Evolutionary conservation across 805 yeast species (phyloP).

Genomic region (Soucietia sequanensis): DNA sequence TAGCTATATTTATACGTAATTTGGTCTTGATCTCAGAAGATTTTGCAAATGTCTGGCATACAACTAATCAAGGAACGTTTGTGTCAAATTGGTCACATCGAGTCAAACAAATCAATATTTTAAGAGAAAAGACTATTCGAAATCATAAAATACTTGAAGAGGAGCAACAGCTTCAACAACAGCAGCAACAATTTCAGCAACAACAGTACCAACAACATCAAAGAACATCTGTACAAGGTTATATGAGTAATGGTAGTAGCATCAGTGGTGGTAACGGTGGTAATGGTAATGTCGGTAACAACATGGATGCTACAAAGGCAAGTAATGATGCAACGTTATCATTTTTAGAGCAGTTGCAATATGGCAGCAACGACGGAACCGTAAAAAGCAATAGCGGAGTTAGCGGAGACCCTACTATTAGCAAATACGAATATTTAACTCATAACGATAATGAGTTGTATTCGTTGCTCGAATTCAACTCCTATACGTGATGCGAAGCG

Average conservation of each 20-base stretch:
- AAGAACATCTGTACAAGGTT: constrained; percentile 1
- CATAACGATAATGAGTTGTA: constrained; percentile 19
- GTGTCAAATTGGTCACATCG: constrained; percentile 69
- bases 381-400: neutral
- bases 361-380: constrained; percentile 1
- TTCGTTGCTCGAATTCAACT: constrained; percentile 28
- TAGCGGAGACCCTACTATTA: too few relatives aligned
- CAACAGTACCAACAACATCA: constrained; percentile 2
- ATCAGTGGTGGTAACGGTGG: constrained; percentile 4
- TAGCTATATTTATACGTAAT: constrained; percentile 66
- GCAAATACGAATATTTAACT: constrained; percentile 20
- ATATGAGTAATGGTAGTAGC: constrained; percentile 1
- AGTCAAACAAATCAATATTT: constrained; percentile 47
- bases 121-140: constrained; percentile 27
- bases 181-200: constrained; percentile 4
- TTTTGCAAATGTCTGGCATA: constrained; percentile 76
- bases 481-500: constrained; percentile 18
- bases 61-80: constrained; percentile 45
- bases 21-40: constrained; percentile 63
- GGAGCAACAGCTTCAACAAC: constrained; percentile 15
- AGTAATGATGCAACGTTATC: constrained; percentile 26
- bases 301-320: neutral
- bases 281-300: too few relatives aligned
- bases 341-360: constrained; percentile 30
- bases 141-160: constrained; percentile 27